phyloP scores from a whole-genome alignment of 2,329 filamentous ascomycete genomes.

The Juglanconis juglandina region DNA sequence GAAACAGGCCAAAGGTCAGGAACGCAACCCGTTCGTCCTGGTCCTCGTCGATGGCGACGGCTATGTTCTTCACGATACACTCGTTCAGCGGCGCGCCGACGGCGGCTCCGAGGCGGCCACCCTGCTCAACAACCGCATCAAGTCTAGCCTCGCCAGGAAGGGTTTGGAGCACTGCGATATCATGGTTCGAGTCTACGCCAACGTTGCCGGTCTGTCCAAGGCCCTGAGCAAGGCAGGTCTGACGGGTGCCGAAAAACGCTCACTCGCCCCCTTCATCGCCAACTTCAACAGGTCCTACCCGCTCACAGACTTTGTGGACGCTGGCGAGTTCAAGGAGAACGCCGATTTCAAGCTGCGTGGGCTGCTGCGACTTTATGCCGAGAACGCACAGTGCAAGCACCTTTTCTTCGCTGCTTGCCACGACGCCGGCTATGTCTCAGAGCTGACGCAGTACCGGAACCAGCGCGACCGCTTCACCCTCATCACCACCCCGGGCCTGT shows the following conservation, averaged over 20 bases:
- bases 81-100: constrained; percentile 44
- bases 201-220: constrained; percentile 51
- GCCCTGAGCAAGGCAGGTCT: constrained; percentile 46
- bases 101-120: constrained; percentile 56
- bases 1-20: constrained; percentile 43
- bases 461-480: constrained; percentile 52
- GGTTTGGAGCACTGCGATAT: constrained; percentile 49
- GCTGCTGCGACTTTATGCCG: constrained; percentile 46
- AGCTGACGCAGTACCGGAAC: constrained; percentile 50
- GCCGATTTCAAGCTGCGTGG: constrained; percentile 58
- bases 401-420: constrained; percentile 63
- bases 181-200: constrained; percentile 55
- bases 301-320: constrained; percentile 60
- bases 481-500: constrained; percentile 41
- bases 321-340: constrained; percentile 57
- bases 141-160: constrained; percentile 42
- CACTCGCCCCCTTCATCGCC: constrained; percentile 51
- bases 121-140: constrained; percentile 48
- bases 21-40: constrained; percentile 56
- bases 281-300: constrained; percentile 56
- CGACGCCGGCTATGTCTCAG: constrained; percentile 54
- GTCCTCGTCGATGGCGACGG: constrained; percentile 62
- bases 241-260: constrained; percentile 51
- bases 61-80: constrained; percentile 51
- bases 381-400: constrained; percentile 60